Base-by-base conservation (phyloP, 1,284 basidiomycete species). In the Sparassis latifolia region DNA sequence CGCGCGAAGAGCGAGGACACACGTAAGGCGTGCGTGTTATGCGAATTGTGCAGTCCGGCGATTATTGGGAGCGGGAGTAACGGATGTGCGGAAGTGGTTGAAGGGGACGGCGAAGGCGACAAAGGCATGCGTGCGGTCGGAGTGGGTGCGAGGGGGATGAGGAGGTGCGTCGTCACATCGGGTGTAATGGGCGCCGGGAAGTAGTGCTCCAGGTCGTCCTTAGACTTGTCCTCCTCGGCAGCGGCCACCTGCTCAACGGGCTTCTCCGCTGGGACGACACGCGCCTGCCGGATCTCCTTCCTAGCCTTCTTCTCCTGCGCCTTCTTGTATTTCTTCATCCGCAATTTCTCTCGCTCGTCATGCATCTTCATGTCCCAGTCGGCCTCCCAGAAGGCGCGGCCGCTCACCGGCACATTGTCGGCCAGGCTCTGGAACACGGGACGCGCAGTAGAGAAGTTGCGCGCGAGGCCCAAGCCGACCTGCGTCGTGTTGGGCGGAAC, bases 361-460 rank as follows among this genome's bases (percentile, higher is more conserved):
- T 67, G 69, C 59, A 69, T 63, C 55, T 79, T 75, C 27, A 80
- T 42, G 45, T 87, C 80, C 75, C 79, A 79, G 62, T 88, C 84
- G 0, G 78, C 79, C 64, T 89, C 83, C 63, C 78, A 82, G 37
- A 89, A 69, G 1, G 87, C 79, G 35, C 87, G 77, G 7, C 75
- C 79, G 0, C 78, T 74, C 27, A 90, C 67, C 5, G 87, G 87
- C 2, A 88, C 80, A 62, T 90, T 90, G 63, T 90, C 79, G 2
- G 78, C 78, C 31, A 90, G 64, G 60, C 84, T 81, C 64, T 88
- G 82, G 73, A 90, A 89, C 48, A 89, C 75, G 3, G 86, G 84
- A 2, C 85, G 77, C 5, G 73, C 75, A 3, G 82, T 79, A 31
- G 79, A 80, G 66, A 90, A 90, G 60, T 82, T 86, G 44, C 87